phyloP scores from a whole-genome alignment of 345 rosid genomes.

The Cardamine chenopodiifolia region DNA sequence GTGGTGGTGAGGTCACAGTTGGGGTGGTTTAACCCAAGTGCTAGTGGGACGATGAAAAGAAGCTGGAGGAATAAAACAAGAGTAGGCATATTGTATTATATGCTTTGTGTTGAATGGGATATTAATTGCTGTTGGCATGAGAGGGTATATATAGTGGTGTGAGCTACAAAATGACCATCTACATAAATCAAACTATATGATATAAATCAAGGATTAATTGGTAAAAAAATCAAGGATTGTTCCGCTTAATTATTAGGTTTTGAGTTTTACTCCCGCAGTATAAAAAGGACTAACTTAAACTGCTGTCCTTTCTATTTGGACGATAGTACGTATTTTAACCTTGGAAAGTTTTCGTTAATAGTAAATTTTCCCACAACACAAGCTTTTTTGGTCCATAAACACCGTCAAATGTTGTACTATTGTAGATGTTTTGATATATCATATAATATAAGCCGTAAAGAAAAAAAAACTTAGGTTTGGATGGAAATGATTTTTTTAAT shows the following conservation, averaged over 20 bases:
- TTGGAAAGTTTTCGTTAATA: background rate
- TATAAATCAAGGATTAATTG: conserved; percentile 10
- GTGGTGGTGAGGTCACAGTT: conserved; percentile 46
- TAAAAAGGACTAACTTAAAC: background rate
- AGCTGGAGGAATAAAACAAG: conserved; percentile 37
- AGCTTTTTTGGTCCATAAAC: background rate
- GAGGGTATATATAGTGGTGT: conserved; percentile 42
- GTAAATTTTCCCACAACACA: background rate
- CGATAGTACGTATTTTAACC: background rate
- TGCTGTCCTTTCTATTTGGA: background rate
- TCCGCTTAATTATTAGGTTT: background rate
- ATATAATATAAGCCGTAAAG: background rate
- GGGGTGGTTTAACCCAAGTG: conserved; percentile 49
- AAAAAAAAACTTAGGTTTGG: too few species aligned
- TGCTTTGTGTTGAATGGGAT: conserved; percentile 31
- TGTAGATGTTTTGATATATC: background rate
- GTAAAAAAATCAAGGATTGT: conserved; percentile 3
- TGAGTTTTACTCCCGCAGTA: background rate
- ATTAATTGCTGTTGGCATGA: conserved; percentile 29
- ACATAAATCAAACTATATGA: conserved; percentile 1
- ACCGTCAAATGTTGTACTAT: background rate
- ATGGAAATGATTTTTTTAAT: background rate
- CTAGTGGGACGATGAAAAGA: conserved; percentile 41
- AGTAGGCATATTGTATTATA: conserved; percentile 28
- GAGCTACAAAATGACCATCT: conserved; percentile 24